Conservation (phyloP, 495 filamentous ascomycete genomes). For the Penicillium turbatum region DNA sequence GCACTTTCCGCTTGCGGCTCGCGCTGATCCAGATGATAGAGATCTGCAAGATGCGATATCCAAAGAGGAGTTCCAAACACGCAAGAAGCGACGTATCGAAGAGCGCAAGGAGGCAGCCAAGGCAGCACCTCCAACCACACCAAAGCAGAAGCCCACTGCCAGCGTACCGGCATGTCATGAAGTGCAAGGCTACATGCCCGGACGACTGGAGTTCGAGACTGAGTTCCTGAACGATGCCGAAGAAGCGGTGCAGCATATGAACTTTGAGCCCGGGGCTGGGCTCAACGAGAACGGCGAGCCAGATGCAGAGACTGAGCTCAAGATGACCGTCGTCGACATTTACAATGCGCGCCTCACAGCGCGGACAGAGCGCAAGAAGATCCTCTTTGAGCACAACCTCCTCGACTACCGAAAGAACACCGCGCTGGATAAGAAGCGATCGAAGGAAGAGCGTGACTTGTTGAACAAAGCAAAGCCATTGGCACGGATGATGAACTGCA, state of each 20-base stretch:
- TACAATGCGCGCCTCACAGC: slow-evolving; percentile 92
- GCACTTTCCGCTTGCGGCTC: slow-evolving; percentile 79
- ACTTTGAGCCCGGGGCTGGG: slow-evolving; percentile 94
- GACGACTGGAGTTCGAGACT: slow-evolving; percentile 94
- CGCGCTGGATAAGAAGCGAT: slow-evolving; percentile 85
- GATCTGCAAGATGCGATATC: slow-evolving; percentile 72
- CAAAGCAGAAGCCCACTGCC: slow-evolving; percentile 93
- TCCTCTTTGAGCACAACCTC: slow-evolving; percentile 91
- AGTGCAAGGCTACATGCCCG: slow-evolving; percentile 98
- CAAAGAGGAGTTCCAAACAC: slow-evolving; percentile 85
- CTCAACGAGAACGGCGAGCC: slow-evolving; percentile 79
- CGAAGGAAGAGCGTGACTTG: slow-evolving; percentile 89
- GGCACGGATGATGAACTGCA: slow-evolving; percentile 90
- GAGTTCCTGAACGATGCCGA: slow-evolving; percentile 98
- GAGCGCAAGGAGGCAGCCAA: slow-evolving; percentile 83
- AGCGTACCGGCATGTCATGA: slow-evolving; percentile 94
- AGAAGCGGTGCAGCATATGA: slow-evolving; percentile 96
- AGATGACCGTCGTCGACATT: slow-evolving; percentile 97
- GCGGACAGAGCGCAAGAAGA: slow-evolving; percentile 91
- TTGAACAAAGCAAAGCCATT: slow-evolving; percentile 92
- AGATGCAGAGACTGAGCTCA: slow-evolving; percentile 93
- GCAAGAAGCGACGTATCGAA: slow-evolving; percentile 94
- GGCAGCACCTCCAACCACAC: slow-evolving; percentile 74
- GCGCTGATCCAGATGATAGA: slow-evolving; percentile 75
- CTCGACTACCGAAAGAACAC: slow-evolving; percentile 89